These are phyloP conservation scores for Candida sphagnicola DNA, from an alignment of 805 yeast species.

Conservation along the genomic window DNA sequence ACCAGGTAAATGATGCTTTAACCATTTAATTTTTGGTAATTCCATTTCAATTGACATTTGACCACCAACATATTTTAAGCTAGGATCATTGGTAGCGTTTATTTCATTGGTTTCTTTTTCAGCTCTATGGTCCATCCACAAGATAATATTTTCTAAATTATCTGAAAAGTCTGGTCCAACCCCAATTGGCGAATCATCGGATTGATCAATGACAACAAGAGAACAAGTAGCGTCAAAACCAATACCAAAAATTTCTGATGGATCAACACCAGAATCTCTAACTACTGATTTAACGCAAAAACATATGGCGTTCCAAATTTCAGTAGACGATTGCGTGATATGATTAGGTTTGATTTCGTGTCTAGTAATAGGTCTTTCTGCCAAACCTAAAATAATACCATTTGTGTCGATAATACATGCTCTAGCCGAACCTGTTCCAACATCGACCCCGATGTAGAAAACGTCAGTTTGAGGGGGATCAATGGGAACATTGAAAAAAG, in stretches of 20 bases:
- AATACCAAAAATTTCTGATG: constrained; percentile 69
- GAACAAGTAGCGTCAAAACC: constrained; percentile 99
- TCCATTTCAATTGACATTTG: constrained; percentile 99
- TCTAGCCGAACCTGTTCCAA: constrained; percentile 97
- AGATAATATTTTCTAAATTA: constrained; percentile 71
- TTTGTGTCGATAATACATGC: constrained; percentile 84
- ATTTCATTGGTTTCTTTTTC: constrained; percentile 73
- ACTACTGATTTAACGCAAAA: constrained; percentile 75
- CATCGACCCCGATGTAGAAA: constrained; percentile 80
- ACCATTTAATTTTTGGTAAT: constrained; percentile 94
- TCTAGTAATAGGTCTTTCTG: constrained; percentile 76
- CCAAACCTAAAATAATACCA: constrained; percentile 76
- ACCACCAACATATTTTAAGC: constrained; percentile 92
- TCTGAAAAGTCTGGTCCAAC: constrained; percentile 90
- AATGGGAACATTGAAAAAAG: constrained; percentile 34
- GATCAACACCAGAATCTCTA: constrained; percentile 69
- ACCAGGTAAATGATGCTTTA: constrained; percentile 75
- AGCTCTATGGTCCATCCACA: constrained; percentile 99
- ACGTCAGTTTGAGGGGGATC: constrained; percentile 43
- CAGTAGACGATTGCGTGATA: constrained; percentile 84
- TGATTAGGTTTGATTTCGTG: constrained; percentile 68
- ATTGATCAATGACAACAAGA: constrained; percentile 70
- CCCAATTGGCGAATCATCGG: constrained; percentile 65
- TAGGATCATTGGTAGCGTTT: constrained; percentile 74
- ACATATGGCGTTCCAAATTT: constrained; percentile 88